Base-by-base conservation (phyloP, 345 rosid species). In the Rhodamnia rubescens region DNA sequence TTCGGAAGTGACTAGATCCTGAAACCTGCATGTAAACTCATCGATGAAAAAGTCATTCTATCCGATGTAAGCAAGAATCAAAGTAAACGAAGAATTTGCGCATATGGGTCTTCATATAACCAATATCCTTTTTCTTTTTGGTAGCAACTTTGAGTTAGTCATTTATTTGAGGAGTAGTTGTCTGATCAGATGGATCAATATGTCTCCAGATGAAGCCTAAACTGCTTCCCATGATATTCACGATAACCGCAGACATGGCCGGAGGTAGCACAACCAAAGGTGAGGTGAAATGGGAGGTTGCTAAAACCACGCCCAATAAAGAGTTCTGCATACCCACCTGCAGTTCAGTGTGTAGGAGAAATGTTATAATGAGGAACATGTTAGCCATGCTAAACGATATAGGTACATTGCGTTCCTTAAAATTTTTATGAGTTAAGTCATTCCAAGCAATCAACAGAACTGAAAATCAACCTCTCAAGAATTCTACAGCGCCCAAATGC, bases 301-400 rank as follows among this genome's bases (percentile, higher is more conserved):
- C 95, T 85, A 94, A 89, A 44, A 94, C 94, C 85, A 94, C 95
- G 5, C 94, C 94, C 44, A 93, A 88, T 6, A 95, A 90, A 74
- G 96, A 94, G 83, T 91, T 93, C 85, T 93, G 96, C 94, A 94
- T 93, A n/a, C 95, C 96, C 82, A 94, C 91, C 96, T 94, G 91
- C 85, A 84, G 82, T 13, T 26, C 5, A 49, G 7, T 13, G 7
- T 13, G 36, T 9, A 29, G 16, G 47, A 85, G 61, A 20, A 74
- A 74, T 51, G 50, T 51, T 36, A 64, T 36, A 69, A 69, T 11
- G n/a, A 47, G 80, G 52, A 47, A 49, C 27, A 47, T 53, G 80
- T 4, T 18, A 69, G 44, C 47, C 47, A 36, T 69, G 80, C 26
- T 36, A 69, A 8, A 36, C 13, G 2, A 36, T 18, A 69, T 69